Evolutionary conservation across 2,329 filamentous ascomycete genomes (phyloP), one percentile per base, ranked within the genome.

Genomic region (Trichoderma endophyticum): DNA sequence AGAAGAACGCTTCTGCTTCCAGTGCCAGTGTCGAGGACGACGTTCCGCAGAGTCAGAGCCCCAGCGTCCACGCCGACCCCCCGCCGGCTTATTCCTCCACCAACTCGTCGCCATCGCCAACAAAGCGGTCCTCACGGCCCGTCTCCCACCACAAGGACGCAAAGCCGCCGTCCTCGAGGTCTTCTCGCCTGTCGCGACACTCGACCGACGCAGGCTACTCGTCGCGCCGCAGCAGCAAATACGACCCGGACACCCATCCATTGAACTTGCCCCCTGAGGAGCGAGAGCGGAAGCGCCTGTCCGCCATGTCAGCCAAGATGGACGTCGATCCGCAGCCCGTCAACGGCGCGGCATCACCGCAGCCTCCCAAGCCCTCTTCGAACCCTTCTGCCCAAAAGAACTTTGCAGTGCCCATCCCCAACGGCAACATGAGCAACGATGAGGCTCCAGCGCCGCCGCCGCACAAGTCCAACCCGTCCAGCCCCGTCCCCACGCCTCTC

Each of bases 231-330:
- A 84, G 87, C 74, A 83, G 82, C 77, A 89, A 89, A 80, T 82
- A 85, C 78, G 90, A 93, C 79, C 86, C 86, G 75, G 89, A 95
- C 80, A 92, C 90, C 3, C 95, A 98, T 81, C 95, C 95, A 51
- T 88, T 98, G 67, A 98, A 98, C 79, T 89, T 97, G 26, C 94
- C 92, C 2, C 94, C 94, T 61, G 94, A 97, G 84, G 91, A 97
- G 86, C 89, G 94, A 84, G 91, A 97, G 86, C 89, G 94, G 92
- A 73, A 93, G 81, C 90, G 93, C 74, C 83, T 93, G 72, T 93
- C 91, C 63, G 87, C 87, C 76, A 86, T 94, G 74, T 91, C 91
- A 76, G 82, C 81, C 77, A 87, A 89, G 87, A 90, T 95, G 91
- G 93, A 96, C 76, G 84, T 94, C 76, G 93, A 96, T 82, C 86